phyloP scores from a whole-genome alignment of 352 stramenopile genomes.

The Phytophthora cryptogea region DNA sequence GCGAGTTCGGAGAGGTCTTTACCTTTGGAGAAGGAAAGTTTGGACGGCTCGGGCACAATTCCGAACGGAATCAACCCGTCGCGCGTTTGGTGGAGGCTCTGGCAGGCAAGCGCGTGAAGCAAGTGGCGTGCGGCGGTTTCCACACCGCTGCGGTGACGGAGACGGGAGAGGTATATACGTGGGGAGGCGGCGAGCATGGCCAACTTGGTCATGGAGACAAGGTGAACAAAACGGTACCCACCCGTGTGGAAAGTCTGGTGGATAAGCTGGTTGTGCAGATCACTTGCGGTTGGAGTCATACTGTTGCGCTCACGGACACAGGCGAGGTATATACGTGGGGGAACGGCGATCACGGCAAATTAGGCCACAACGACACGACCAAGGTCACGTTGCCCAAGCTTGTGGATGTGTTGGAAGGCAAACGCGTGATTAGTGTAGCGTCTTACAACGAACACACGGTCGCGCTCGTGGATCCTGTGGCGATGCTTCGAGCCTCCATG shows the following conservation, averaged over 20 bases:
- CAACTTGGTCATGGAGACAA: constrained; percentile 97
- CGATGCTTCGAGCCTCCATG: constrained; percentile 73
- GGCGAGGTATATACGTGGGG: constrained; percentile 95
- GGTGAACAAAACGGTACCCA: constrained; percentile 94
- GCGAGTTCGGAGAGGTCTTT: constrained; percentile 91
- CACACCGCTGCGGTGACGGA: constrained; percentile 88
- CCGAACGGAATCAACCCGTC: constrained; percentile 80
- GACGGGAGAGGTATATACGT: constrained; percentile 87
- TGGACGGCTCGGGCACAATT: constrained; percentile 83
- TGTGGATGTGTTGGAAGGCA: constrained; percentile 91
- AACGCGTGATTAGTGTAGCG: constrained; percentile 94
- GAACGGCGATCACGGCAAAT: constrained; percentile 93
- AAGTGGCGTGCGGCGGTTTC: constrained; percentile 90
- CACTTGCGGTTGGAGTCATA: constrained; percentile 97
- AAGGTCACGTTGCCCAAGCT: constrained; percentile 95
- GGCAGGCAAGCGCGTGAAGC: constrained; percentile 75
- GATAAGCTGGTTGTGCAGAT: constrained; percentile 93
- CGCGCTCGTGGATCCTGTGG: constrained; percentile 87
- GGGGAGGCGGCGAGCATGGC: constrained; percentile 91
- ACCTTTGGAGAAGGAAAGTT: constrained; percentile 94
- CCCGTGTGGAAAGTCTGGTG: constrained; percentile 89
- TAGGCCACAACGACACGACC: constrained; percentile 93
- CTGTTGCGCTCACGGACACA: constrained; percentile 91
- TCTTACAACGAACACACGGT: constrained; percentile 99
- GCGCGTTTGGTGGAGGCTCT: constrained; percentile 76